A percentile compares a stretch with the other conserved stretches of the same genome.
phyloP scores from a whole-genome alignment of 352 stramenopile genomes.

The Pythium scleroteichum region DNA sequence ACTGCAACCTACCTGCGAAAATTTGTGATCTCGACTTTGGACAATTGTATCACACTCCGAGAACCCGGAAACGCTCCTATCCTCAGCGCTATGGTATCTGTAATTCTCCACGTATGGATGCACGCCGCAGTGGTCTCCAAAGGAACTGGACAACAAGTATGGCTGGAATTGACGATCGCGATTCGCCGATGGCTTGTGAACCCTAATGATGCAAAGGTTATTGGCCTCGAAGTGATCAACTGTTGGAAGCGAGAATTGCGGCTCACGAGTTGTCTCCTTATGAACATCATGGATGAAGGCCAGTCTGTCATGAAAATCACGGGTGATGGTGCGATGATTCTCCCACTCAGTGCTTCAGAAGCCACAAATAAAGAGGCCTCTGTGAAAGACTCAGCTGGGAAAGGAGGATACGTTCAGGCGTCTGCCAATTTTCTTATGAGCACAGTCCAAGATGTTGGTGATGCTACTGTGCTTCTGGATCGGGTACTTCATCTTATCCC shows the following conservation, averaged over 20 bases:
- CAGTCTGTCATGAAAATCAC: constrained; percentile 74
- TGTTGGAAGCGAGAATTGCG: constrained; percentile 86
- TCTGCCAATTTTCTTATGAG: constrained; percentile 73
- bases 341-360: constrained; percentile 41
- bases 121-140: constrained; percentile 67
- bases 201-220: constrained; percentile 50
- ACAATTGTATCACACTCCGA: constrained; percentile 75
- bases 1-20: constrained; percentile 86
- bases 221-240: constrained; percentile 71
- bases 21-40: constrained; percentile 83
- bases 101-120: constrained; percentile 88
- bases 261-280: constrained; percentile 77
- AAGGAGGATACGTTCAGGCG: constrained; percentile 70
- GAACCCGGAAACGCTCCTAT: constrained; percentile 62
- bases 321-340: constrained; percentile 49
- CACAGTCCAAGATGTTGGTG: constrained; percentile 47
- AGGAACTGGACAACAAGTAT: constrained; percentile 60
- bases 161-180: constrained; percentile 79
- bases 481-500: constrained; percentile 81
- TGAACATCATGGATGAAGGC: constrained; percentile 79
- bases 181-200: constrained; percentile 81
- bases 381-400: constrained; percentile 41
- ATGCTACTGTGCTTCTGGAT: constrained; percentile 79
- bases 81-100: constrained; percentile 76
- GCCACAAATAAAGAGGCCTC: constrained; percentile 12